Evolutionary conservation across 1,284 basidiomycete genomes (phyloP).

Genomic region (Xanthoconium separans): DNA sequence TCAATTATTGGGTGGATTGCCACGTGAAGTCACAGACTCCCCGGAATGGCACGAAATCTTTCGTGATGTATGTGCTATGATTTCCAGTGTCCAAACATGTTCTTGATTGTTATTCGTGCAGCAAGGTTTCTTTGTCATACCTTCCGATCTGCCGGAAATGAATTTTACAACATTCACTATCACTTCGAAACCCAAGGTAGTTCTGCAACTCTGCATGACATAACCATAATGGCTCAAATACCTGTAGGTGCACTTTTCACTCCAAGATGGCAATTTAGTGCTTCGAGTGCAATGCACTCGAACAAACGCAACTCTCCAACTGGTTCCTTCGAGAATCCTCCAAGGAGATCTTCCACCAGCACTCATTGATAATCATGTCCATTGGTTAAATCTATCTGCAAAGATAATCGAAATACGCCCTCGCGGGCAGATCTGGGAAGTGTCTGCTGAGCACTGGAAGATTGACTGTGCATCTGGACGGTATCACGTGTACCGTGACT

Average conservation of each 20-base stretch:
- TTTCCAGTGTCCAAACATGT: background rate
- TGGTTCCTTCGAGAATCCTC: background rate
- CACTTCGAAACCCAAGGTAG: slow-evolving; percentile 22
- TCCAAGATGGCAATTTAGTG: slow-evolving; percentile 4
- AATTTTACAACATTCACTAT: slow-evolving; percentile 30
- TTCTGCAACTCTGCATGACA: no score
- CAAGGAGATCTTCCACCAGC: background rate
- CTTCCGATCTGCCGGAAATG: no score
- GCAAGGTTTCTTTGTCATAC: slow-evolving; percentile 25
- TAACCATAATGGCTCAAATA: background rate
- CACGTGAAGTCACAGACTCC: slow-evolving; percentile 29
- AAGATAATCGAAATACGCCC: background rate
- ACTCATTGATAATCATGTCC: background rate
- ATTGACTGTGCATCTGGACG: background rate
- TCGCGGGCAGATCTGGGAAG: background rate
- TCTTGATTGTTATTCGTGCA: background rate
- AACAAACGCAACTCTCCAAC: background rate
- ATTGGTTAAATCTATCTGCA: background rate
- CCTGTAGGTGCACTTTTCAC: slow-evolving; percentile 18
- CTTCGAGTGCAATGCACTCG: slow-evolving; percentile 25
- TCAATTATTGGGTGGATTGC: slow-evolving; percentile 31
- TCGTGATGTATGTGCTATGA: slow-evolving; percentile 14
- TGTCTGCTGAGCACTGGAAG: background rate
- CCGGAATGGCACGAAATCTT: slow-evolving; percentile 33
- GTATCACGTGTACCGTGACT: no score